These are phyloP conservation scores for Nigrograna mackinnonii DNA, from an alignment of 2,329 filamentous ascomycete species.

Conservation along the genomic window DNA sequence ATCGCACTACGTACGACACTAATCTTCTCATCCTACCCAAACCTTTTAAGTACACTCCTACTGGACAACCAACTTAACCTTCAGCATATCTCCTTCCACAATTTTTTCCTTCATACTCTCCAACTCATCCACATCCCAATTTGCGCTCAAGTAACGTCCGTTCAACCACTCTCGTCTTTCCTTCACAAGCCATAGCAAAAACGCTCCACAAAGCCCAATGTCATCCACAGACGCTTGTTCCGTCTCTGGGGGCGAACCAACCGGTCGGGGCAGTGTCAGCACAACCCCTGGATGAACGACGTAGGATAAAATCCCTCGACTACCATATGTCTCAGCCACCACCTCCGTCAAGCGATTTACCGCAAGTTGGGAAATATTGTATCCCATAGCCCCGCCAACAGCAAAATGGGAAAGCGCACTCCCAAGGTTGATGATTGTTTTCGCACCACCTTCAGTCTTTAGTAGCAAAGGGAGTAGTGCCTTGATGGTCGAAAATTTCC, in stretches of 20 bases:
- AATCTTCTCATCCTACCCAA: no score
- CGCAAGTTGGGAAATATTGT: conserved; percentile 9
- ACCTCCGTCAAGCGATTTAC: conserved; percentile 7
- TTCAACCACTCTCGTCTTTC: conserved; percentile 10
- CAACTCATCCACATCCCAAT: conserved; percentile 15
- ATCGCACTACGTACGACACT: no score
- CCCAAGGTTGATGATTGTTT: conserved; percentile 6
- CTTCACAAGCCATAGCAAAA: conserved; percentile 9
- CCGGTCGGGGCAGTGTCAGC: conserved; percentile 5
- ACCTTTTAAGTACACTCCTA: no score
- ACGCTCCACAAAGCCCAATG: conserved; percentile 6
- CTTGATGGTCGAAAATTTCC: conserved; percentile 1
- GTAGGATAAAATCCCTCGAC: conserved; percentile 4
- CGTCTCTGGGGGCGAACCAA: not conserved
- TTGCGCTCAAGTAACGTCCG: conserved; percentile 9
- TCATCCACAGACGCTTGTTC: conserved; percentile 2
- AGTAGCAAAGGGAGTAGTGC: conserved; percentile 2
- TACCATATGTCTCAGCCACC: conserved; percentile 6
- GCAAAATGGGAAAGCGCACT: conserved; percentile 7
- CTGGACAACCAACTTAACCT: conserved; percentile 5
- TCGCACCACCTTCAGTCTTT: conserved; percentile 4
- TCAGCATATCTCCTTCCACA: conserved; percentile 7
- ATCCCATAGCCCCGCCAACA: conserved; percentile 6
- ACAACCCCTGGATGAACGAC: conserved; percentile 11
- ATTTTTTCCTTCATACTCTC: conserved; percentile 9